A percentile compares a stretch with the other conserved stretches of the same genome.
phyloP scores from a whole-genome alignment of 305 asterid genomes.

The Fraxinus xanthoxyloides region DNA sequence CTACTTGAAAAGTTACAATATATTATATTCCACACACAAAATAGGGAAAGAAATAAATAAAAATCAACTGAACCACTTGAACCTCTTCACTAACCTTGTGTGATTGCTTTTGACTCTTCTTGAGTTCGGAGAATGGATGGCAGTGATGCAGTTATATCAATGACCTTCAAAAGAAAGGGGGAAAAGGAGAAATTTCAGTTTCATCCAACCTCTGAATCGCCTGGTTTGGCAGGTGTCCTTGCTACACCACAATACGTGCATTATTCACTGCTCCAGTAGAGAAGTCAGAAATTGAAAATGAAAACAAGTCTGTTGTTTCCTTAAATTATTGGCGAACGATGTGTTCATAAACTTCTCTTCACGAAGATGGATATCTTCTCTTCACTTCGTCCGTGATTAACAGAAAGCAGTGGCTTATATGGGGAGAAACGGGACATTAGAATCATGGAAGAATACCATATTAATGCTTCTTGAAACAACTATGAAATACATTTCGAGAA shows the following conservation, averaged over 20 bases:
- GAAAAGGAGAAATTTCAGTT: not conserved
- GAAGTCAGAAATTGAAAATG: too few relatives aligned
- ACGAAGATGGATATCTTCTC: not conserved
- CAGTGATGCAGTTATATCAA: slow-evolving; percentile 61
- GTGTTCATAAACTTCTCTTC: not conserved
- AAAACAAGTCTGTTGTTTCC: not conserved
- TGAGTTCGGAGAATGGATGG: slow-evolving; percentile 52
- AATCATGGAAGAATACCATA: not conserved
- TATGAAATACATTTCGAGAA: not conserved
- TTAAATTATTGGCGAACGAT: not conserved
- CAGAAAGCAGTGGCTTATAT: not conserved
- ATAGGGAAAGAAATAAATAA: not conserved
- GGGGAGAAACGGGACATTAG: not conserved
- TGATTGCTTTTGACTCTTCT: slow-evolving; percentile 33
- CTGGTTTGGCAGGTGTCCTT: not conserved
- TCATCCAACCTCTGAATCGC: not conserved
- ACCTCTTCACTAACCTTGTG: slow-evolving; percentile 15
- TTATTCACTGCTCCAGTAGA: too few relatives aligned
- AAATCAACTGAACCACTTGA: not conserved
- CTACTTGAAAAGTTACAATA: too few relatives aligned
- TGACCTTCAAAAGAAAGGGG: slow-evolving; percentile 40
- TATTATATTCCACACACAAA: not conserved
- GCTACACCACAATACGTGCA: not conserved
- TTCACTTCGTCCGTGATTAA: not conserved
- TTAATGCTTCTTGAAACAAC: not conserved